Evolutionary conservation across 2,329 filamentous ascomycete genomes (phyloP).

Genomic region (Coniochaeta sp.): DNA sequence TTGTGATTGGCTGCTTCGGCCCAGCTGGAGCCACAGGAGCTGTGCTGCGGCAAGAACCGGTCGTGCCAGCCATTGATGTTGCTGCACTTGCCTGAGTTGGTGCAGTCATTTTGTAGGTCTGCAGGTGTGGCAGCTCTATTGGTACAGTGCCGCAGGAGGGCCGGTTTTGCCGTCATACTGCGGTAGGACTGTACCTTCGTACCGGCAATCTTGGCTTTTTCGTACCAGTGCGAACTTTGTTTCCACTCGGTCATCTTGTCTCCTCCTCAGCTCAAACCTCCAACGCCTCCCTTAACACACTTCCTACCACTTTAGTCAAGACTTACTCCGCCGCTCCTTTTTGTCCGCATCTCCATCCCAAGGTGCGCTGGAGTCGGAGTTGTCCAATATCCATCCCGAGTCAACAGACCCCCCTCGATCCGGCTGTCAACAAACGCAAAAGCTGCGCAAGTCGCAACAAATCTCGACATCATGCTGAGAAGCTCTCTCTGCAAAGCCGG

Average conservation of each 20-base stretch:
- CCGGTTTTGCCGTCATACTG: conserved; percentile 1
- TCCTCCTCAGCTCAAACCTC: neutral
- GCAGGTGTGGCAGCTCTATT: too few relatives aligned
- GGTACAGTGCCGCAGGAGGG: neutral
- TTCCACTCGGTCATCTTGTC: neutral
- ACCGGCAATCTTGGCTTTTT: neutral
- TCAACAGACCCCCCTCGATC: neutral
- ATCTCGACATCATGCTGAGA: conserved; percentile 62
- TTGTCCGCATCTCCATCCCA: neutral
- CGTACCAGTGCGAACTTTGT: neutral
- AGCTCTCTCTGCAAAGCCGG: conserved; percentile 58
- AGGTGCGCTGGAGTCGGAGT: neutral
- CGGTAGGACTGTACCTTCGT: too few relatives aligned
- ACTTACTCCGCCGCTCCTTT: conserved; percentile 6
- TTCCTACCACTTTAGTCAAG: neutral
- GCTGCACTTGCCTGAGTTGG: too few relatives aligned
- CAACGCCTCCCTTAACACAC: too few relatives aligned
- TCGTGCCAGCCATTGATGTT: neutral
- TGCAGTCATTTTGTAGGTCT: too few relatives aligned
- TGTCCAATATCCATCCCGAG: neutral
- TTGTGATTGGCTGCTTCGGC: neutral
- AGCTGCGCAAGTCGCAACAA: conserved; percentile 1
- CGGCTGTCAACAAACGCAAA: neutral
- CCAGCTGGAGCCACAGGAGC: neutral
- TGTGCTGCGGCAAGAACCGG: conserved; percentile 1